Conservation (phyloP, 306 rosid species). For the Coriaria nepalensis region DNA sequence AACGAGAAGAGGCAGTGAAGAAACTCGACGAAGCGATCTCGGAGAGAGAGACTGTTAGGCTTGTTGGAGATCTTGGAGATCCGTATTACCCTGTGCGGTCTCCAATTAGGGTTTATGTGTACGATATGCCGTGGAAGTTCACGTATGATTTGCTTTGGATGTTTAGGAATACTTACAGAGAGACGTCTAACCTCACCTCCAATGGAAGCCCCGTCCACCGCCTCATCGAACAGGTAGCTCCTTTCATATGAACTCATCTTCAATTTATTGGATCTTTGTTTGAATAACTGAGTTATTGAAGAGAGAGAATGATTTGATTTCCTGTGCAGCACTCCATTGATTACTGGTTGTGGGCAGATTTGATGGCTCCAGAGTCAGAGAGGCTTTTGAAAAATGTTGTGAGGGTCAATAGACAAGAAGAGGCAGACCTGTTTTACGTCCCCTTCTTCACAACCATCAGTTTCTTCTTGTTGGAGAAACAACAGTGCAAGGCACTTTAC, state of each 20-base stretch:
- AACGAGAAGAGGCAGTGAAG: constrained; percentile 7
- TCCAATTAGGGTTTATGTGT: constrained; percentile 72
- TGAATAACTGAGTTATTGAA: too few species aligned
- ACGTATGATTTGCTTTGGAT: constrained; percentile 69
- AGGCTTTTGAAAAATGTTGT: constrained; percentile 52
- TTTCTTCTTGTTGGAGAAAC: constrained; percentile 86
- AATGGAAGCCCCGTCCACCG: constrained; percentile 97
- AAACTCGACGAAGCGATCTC: constrained; percentile 33
- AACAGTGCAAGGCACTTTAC: constrained; percentile 95
- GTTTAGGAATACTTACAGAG: constrained; percentile 41
- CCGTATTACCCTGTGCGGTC: constrained; percentile 33
- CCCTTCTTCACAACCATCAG: constrained; percentile 95
- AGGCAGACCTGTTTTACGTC: constrained; percentile 83
- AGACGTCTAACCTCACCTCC: constrained; percentile 78
- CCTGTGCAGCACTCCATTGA: constrained; percentile 69
- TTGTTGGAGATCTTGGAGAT: constrained; percentile 40
- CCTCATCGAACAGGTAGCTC: constrained; percentile 68
- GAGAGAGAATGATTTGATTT: neutral
- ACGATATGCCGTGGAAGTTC: constrained; percentile 74
- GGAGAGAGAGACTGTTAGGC: constrained; percentile 15
- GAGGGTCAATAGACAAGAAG: constrained; percentile 68
- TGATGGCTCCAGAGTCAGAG: constrained; percentile 65
- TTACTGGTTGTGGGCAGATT: constrained; percentile 94
- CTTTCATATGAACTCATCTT: neutral
- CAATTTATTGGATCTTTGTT: neutral